phyloP scores from a whole-genome alignment of 148 eudicot genomes.

The Oxyria digyna region DNA sequence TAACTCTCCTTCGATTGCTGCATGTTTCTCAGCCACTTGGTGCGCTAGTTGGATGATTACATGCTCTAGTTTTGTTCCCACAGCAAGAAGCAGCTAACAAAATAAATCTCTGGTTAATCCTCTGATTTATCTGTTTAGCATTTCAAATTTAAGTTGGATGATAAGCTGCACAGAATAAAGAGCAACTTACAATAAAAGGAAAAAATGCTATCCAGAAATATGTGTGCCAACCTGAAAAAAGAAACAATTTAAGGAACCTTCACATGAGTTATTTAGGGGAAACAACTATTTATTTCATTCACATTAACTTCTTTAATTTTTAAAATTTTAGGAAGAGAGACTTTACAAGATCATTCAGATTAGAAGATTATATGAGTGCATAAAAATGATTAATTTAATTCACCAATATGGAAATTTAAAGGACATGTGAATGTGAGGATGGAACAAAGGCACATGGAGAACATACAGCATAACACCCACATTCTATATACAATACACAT shows the following conservation, averaged over 20 bases:
- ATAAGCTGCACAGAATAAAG: neutral
- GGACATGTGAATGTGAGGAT: neutral
- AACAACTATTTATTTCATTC: no score
- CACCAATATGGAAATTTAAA: neutral
- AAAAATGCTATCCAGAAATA: slow-evolving; percentile 94
- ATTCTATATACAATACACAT: neutral
- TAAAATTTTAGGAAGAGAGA: no score
- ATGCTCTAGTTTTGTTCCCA: slow-evolving; percentile 79
- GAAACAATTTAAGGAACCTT: neutral
- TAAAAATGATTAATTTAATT: no score
- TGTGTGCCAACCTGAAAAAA: slow-evolving; percentile 78
- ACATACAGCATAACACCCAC: neutral
- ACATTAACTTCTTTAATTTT: no score
- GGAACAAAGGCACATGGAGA: neutral
- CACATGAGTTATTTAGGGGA: neutral
- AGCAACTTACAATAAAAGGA: slow-evolving; percentile 42
- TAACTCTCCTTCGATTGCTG: slow-evolving; percentile 41
- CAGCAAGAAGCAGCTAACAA: slow-evolving; percentile 43
- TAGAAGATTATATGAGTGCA: neutral
- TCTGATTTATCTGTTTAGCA: neutral
- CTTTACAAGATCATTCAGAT: no score
- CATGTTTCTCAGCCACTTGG: slow-evolving; percentile 55
- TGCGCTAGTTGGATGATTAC: slow-evolving; percentile 51
- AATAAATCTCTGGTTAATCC: no score
- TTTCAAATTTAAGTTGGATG: neutral